Evolutionary conservation across 805 yeast species (phyloP).

Genomic region (Tetrapisispora namnaoensis): DNA sequence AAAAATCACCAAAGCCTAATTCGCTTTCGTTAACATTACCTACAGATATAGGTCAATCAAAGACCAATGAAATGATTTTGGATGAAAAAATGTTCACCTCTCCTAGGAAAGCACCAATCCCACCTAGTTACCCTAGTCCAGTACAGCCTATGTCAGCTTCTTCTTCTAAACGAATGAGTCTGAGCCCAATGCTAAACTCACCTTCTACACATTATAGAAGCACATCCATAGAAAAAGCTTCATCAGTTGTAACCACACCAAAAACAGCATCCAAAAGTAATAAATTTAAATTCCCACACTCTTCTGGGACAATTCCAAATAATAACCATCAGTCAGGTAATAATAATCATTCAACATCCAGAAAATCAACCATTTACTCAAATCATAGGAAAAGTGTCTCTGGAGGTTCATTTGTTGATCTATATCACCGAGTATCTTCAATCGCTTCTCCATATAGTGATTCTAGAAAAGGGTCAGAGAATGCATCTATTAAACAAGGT

Average conservation of each 20-base stretch:
- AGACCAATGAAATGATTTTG: slow-evolving; percentile 3
- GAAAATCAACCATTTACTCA: slow-evolving; percentile 11
- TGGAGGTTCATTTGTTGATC: slow-evolving; percentile 29
- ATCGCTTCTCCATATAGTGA: slow-evolving; percentile 11
- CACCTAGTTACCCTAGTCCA: slow-evolving; percentile 44
- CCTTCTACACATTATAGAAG: neutral
- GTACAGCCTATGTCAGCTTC: slow-evolving; percentile 24
- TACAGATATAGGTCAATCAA: slow-evolving; percentile 1
- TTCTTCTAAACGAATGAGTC: neutral
- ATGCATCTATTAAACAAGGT: slow-evolving; percentile 6
- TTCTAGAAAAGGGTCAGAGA: neutral
- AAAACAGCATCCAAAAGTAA: neutral
- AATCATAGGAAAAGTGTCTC: slow-evolving; percentile 24
- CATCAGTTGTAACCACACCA: neutral
- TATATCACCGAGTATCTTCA: slow-evolving; percentile 26
- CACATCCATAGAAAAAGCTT: neutral
- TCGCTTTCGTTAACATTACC: slow-evolving; percentile 9
- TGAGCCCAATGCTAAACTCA: neutral
- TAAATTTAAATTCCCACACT: slow-evolving; percentile 4
- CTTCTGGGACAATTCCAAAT: neutral
- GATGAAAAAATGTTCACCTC: slow-evolving; percentile 39
- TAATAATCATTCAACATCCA: neutral
- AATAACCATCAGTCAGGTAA: slow-evolving; percentile 4
- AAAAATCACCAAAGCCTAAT: slow-evolving; percentile 1
- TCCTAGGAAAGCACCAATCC: slow-evolving; percentile 67